Percentiles rank a stretch among this genome's conserved stretches.
phyloP scores from a whole-genome alignment of 129 eudicot genomes.

The Mikania micrantha region DNA sequence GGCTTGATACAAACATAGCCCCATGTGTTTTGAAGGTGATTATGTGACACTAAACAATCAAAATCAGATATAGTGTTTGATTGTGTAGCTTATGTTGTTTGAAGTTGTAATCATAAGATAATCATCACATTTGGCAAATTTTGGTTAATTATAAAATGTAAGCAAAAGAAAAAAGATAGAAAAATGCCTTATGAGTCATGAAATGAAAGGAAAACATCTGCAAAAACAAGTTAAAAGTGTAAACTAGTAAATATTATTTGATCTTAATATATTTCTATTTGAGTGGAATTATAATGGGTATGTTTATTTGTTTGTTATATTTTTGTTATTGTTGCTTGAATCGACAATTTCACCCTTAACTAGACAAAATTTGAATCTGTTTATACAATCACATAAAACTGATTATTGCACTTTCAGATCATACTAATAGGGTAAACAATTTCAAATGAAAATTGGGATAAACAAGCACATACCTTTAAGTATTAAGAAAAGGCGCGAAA shows the following conservation, averaged over 20 bases:
- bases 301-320: too few species aligned
- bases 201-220: too few species aligned
- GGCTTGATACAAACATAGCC: background rate
- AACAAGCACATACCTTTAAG: background rate
- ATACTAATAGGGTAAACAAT: background rate
- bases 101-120: background rate
- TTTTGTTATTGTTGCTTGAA: background rate
- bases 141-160: too few species aligned
- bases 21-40: background rate
- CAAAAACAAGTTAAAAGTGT: too few species aligned
- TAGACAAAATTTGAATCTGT: background rate
- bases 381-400: background rate
- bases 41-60: background rate
- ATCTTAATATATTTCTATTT: background rate
- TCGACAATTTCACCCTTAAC: background rate
- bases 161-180: too few species aligned
- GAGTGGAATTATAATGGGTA: too few species aligned
- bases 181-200: too few species aligned
- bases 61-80: background rate
- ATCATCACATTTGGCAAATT: background rate
- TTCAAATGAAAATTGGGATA: background rate
- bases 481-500: background rate
- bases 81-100: background rate
- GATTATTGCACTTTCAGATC: background rate
- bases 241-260: background rate